Evolutionary conservation across 2,329 filamentous ascomycete genomes (phyloP), one percentile per base, ranked within the genome.

Genomic region (Xylariomycetidae sp.): DNA sequence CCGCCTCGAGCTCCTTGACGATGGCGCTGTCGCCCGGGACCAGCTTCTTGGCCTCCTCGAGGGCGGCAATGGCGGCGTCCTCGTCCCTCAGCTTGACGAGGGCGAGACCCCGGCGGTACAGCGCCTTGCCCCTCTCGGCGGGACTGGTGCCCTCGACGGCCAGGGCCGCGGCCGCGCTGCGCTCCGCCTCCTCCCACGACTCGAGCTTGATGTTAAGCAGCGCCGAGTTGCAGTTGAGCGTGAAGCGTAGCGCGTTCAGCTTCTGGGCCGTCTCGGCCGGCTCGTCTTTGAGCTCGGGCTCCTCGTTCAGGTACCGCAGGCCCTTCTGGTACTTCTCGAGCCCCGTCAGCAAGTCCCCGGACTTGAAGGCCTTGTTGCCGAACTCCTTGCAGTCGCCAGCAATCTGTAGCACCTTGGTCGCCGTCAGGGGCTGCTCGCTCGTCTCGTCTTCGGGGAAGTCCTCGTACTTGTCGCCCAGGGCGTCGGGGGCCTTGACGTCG

Each of bases 311-410:
- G 30, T 85, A 58, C 11, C 55, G 53, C 40, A 58, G 44, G 13
- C 80, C 89, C 69, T 98, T 98, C 61, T 94, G 80, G 67, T 98
- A 98, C 68, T 98, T 98, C 40, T 83, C 80, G 16, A 97, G 70
- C 2, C 81, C 90, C 19, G 85, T 64, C 23, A 69, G 61, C 25
- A 83, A 54, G 50, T 95, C 77, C 25, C 80, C 80, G 16, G 65
- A 69, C 71, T 96, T 96, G 75, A 96, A 96, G 2, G 89, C 88
- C 49, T 80, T 80, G 70, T 94, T 97, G 50, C 92, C 92, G 56
- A 83, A 92, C 22, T 85, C 85, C 69, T 98, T 98, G 62, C 94
- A 79, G 46, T 86, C 86, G 5, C 74, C 69, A 3, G 86, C 88
- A 41, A 97, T 89, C 62, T 85, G 77, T 58, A 87, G 73, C 42